Base-by-base conservation (phyloP, 2,329 filamentous ascomycete species). In the Colletotrichum orchidophilum region DNA sequence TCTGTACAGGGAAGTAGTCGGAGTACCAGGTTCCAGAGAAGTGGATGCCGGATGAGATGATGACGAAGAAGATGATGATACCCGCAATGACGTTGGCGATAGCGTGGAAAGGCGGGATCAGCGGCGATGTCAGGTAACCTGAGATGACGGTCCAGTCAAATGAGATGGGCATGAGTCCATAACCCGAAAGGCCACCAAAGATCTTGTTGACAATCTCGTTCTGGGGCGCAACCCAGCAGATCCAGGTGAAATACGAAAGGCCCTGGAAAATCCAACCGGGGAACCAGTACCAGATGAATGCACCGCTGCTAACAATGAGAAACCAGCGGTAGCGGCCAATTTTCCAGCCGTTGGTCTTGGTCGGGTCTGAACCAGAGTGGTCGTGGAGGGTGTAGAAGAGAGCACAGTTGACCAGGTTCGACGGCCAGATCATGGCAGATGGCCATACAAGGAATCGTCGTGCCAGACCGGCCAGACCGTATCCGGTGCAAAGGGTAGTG, bases 371-470 rank as follows among this genome's bases (percentile, higher is more conserved):
- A 29, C 81, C 78, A 13, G 83, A 83, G 74, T 87, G 87, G 74
- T 93, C 90, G 77, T 93, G 91, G 50, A 93, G 83, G 2, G 90
- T 87, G 75, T 90, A 87, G 78, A 92, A 91, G 39, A 93, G 84
- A 1, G 89, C 85, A 50, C 87, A 85, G 76, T 90, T 92, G 76
- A 91, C 87, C 39, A 90, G 81, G 31, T 87, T 85, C 26, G 86
- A 83, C 1, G 90, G 90, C 89, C 90, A 92, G 62, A 92, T 87
- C 89, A 91, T 91, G 63, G 88, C 85, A 2, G 90, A 88, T 1
- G 88, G 90, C 79, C 83, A 87, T 29, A 90, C 85, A 31, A 92
- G 84, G 79, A 90, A 92, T 42, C 88, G 85, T 26, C 89, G 83
- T 31, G 85, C 83, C 67, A 92, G 77, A 3, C 90, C 90, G 8